Conservation (phyloP, 768 basidiomycete genomes). For the Solioccasus polychromus region DNA sequence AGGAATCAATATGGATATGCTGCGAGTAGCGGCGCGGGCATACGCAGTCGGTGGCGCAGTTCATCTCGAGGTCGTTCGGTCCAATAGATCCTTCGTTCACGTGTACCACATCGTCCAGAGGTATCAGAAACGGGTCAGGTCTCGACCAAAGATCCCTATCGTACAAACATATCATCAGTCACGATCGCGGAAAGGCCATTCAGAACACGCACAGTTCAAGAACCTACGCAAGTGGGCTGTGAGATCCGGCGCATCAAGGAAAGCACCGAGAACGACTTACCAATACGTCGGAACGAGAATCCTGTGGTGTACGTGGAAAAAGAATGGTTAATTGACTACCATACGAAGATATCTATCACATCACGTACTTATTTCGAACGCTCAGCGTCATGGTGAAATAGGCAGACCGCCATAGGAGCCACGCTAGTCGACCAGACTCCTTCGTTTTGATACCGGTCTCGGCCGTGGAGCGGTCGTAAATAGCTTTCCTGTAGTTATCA, state of each 20-base stretch:
- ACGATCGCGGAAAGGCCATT: conserved; percentile 9
- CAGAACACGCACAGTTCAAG: conserved; percentile 52
- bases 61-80: not conserved
- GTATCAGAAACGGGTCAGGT: conserved; percentile 62
- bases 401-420: conserved; percentile 78
- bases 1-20: too few species aligned
- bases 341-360: not conserved
- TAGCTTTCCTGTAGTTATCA: conserved; percentile 56
- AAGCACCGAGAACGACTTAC: conserved; percentile 35
- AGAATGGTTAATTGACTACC: conserved; percentile 7
- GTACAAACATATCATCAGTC: conserved; percentile 11
- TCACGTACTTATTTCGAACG: conserved; percentile 61
- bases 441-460: conserved; percentile 50
- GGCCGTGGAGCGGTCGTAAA: conserved; percentile 63
- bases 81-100: too few species aligned
- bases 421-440: conserved; percentile 67
- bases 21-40: too few species aligned
- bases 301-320: conserved; percentile 30
- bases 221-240: conserved; percentile 43
- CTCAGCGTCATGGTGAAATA: conserved; percentile 80
- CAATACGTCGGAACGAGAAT: conserved; percentile 68
- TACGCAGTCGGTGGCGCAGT: not conserved
- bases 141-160: conserved; percentile 72
- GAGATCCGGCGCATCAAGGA: conserved; percentile 15
- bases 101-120: conserved; percentile 4